Evolutionary conservation across 371 early-diverging fungal species (phyloP).

Genomic region (Mortierella sp.): DNA sequence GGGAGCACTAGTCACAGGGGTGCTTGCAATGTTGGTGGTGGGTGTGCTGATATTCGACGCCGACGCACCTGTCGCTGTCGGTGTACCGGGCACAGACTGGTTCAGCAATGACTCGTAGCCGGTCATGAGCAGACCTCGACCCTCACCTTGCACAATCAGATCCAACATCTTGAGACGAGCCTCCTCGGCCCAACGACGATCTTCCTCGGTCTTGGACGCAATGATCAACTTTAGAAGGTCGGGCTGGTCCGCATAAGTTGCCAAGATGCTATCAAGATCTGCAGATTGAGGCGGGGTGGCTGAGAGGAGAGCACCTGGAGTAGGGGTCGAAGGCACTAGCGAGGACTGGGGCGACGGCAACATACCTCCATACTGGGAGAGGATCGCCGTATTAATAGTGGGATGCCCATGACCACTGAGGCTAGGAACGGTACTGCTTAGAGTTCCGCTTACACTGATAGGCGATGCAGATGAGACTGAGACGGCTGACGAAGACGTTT

Average conservation of each 20-base stretch:
- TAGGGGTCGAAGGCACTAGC: conserved; percentile 23
- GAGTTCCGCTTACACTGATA: conserved; percentile 16
- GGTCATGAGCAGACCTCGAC: conserved; percentile 22
- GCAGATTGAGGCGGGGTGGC: conserved; percentile 37
- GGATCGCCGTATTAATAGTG: conserved; percentile 40
- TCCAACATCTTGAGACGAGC: conserved; percentile 67
- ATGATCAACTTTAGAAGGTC: conserved; percentile 71
- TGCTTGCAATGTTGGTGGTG: conserved; percentile 20
- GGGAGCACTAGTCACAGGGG: neutral
- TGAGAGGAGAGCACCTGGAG: conserved; percentile 12
- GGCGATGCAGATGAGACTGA: conserved; percentile 26
- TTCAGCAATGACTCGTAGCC: conserved; percentile 35
- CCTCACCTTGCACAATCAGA: conserved; percentile 56
- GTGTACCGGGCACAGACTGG: conserved; percentile 12
- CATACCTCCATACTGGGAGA: conserved; percentile 33
- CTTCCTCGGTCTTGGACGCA: conserved; percentile 73
- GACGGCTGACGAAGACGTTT: conserved; percentile 16
- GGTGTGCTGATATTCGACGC: conserved; percentile 19
- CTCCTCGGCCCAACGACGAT: conserved; percentile 71
- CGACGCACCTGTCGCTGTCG: conserved; percentile 23
- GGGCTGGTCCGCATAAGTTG: conserved; percentile 68
- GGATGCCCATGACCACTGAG: conserved; percentile 16
- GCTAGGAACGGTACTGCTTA: conserved; percentile 44
- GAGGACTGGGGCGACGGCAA: conserved; percentile 35
- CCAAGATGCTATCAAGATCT: conserved; percentile 68